Evolutionary conservation across 306 rosid species (phyloP).

Genomic region (Quercus berberidifolia): DNA sequence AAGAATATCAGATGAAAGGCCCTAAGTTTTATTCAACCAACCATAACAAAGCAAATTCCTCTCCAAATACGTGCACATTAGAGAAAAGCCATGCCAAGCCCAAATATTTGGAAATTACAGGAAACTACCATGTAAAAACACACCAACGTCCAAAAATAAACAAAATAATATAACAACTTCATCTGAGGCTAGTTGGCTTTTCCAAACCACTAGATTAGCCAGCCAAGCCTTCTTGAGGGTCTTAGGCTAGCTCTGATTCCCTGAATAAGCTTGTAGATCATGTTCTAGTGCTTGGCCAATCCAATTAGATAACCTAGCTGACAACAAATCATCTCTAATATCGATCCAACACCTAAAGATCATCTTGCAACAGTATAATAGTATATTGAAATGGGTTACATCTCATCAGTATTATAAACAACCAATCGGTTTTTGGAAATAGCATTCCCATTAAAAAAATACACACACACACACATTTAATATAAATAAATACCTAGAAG

Average conservation of each 20-base stretch:
- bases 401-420: neutral
- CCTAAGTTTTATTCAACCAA: constrained; percentile 8
- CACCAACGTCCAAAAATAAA: neutral
- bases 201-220: neutral
- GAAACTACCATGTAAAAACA: neutral
- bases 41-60: constrained; percentile 7
- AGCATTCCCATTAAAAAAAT: neutral
- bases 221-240: neutral
- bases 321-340: neutral
- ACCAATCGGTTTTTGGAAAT: neutral
- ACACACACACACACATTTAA: neutral
- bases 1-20: neutral
- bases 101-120: neutral
- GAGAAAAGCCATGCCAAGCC: neutral
- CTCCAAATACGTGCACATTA: neutral
- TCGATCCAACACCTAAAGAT: neutral
- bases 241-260: neutral
- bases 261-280: neutral
- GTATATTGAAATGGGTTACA: neutral
- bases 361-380: neutral
- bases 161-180: neutral
- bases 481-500: too few species aligned
- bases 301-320: neutral
- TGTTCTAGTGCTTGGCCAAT: neutral
- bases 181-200: neutral